A percentile compares a stretch with the other conserved stretches of the same genome.
Evolutionary conservation across 805 yeast genomes (phyloP).

Genomic region (Nakazawaea wickerhamii): DNA sequence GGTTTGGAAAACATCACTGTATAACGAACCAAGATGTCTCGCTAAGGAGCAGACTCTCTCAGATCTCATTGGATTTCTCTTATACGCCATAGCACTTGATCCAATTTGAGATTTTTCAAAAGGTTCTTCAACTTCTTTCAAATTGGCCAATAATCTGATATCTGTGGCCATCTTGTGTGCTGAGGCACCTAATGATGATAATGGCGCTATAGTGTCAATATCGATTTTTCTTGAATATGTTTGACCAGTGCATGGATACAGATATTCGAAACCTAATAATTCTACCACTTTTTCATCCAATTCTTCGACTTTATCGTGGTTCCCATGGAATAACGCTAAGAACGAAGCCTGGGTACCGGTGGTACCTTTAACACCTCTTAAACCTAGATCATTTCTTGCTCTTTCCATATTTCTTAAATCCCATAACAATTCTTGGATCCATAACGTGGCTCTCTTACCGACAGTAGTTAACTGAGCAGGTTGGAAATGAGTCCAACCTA

Average conservation of each 20-base stretch:
- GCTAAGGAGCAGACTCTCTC: slow-evolving; percentile 98
- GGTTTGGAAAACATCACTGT: slow-evolving; percentile 91
- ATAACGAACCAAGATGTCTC: slow-evolving; percentile 88
- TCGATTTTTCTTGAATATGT: slow-evolving; percentile 98
- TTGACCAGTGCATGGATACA: slow-evolving; percentile 97
- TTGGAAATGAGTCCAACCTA: slow-evolving; percentile 99
- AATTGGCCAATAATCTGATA: slow-evolving; percentile 88
- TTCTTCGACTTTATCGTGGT: slow-evolving; percentile 92
- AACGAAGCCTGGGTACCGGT: slow-evolving; percentile 99
- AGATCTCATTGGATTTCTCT: slow-evolving; percentile 99
- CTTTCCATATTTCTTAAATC: slow-evolving; percentile 93
- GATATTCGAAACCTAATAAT: slow-evolving; percentile 87
- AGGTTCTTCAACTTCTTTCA: slow-evolving; percentile 97
- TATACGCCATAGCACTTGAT: slow-evolving; percentile 97
- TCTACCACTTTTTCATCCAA: slow-evolving; percentile 90
- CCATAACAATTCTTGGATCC: slow-evolving; percentile 98
- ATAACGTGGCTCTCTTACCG: slow-evolving; percentile 95
- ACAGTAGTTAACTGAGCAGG: slow-evolving; percentile 99
- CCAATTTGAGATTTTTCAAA: slow-evolving; percentile 99
- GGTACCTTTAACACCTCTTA: slow-evolving; percentile 98
- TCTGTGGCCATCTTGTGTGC: slow-evolving; percentile 98
- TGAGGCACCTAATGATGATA: slow-evolving; percentile 91
- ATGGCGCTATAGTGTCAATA: slow-evolving; percentile 87
- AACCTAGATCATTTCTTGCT: slow-evolving; percentile 93
- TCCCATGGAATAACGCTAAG: slow-evolving; percentile 90